Conservation (phyloP, 345 rosid genomes). For the Citrus inodora region DNA sequence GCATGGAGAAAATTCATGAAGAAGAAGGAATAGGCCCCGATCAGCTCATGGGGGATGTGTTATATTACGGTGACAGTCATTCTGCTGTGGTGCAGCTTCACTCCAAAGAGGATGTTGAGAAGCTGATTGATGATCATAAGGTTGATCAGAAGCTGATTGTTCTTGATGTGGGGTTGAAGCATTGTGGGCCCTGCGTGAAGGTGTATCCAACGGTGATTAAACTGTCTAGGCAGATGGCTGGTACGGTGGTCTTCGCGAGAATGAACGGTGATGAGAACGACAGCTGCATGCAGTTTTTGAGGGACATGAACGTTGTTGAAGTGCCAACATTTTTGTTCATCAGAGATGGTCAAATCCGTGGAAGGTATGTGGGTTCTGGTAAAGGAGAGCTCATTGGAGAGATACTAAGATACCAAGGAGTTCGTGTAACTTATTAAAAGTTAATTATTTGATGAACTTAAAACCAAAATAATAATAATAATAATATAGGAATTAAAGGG, state of each 20-base stretch:
- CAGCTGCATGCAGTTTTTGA: conserved; percentile 85
- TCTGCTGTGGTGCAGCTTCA: conserved; percentile 81
- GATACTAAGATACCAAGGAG: conserved; percentile 84
- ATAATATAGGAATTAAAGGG: neutral
- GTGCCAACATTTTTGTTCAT: conserved; percentile 92
- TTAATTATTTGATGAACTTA: neutral
- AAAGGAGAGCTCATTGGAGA: conserved; percentile 96
- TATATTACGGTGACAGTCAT: conserved; percentile 93
- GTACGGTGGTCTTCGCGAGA: conserved; percentile 70
- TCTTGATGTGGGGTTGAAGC: conserved; percentile 86
- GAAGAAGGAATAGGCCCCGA: conserved; percentile 92
- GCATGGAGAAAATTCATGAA: conserved; percentile 85
- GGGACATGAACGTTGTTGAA: conserved; percentile 77
- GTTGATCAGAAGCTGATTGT: conserved; percentile 68
- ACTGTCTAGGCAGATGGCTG: conserved; percentile 73
- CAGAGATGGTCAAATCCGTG: conserved; percentile 63
- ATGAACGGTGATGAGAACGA: conserved; percentile 97
- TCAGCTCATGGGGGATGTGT: conserved; percentile 71
- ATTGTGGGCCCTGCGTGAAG: conserved; percentile 93
- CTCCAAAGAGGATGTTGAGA: conserved; percentile 65
- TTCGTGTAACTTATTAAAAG: conserved; percentile 58
- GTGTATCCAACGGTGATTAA: conserved; percentile 88
- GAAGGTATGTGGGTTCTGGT: conserved; percentile 90
- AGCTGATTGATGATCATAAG: conserved; percentile 63
- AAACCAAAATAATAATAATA: neutral